Base-by-base conservation (phyloP, 495 filamentous ascomycete species). In the Aspergillus carlsbadensis region DNA sequence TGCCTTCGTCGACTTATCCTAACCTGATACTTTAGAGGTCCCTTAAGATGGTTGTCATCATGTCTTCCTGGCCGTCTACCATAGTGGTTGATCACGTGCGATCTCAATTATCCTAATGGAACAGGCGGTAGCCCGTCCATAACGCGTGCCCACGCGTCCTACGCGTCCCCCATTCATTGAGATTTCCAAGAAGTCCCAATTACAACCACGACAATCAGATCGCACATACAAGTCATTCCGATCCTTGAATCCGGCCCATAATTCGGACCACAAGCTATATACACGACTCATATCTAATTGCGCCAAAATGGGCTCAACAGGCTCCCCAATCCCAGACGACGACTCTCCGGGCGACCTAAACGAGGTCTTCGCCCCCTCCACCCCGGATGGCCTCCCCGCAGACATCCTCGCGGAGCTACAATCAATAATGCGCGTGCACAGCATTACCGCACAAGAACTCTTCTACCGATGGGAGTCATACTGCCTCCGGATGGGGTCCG, bases 391-490 rank as follows among this genome's bases (percentile, higher is more conserved):
- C 24, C 74, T 92, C 10, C 79, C 86, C 42, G 75, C 85, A 51
- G 90, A 96, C 70, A 79, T 96, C 44, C 71, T 88, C 36, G 72
- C 78, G 18, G 93, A 96, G 70, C 76, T 98, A 37, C 81, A 85
- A 63, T 92, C 88, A 24, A 95, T 96, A 60, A 81, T 94, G 69
- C 85, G 86, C 47, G 74, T 97, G 15, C 89, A 96, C 70, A 79
- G 81, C 17, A 80, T 96, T 53, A 76, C 81, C 26, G 77, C 82
- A 22, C 82, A 96, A 65, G 93, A 98, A 62, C 78, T 97, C 15
- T 96, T 88, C 68, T 97, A 86, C 82, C 96, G 97, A 81, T 98
- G 94, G 94, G 93, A 98, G 64, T 90, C 90, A 0, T 98, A 96
- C 77, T 88, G 85, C 66, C 87, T 98, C 61, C 96, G 92, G 74